Evolutionary conservation across 2,329 filamentous ascomycete species (phyloP), one percentile per base, ranked within the genome.

Genomic region (Aspergillus pseudoglaucus): DNA sequence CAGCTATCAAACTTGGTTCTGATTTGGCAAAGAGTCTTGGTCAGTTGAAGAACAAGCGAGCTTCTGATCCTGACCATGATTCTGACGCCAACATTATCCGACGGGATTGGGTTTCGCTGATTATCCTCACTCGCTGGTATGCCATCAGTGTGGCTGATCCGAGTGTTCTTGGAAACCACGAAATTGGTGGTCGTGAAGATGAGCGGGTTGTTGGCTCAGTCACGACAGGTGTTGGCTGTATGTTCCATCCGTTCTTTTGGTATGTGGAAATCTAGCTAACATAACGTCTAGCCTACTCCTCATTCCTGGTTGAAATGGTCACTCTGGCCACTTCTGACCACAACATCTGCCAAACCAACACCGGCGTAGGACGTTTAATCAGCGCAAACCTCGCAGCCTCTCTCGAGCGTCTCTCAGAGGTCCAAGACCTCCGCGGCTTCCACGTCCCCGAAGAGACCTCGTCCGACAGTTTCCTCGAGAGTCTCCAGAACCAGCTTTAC

Each of bases 91-190:
- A 70, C 35, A 55, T 73, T 30, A 64, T 62, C 18, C 60, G 70
- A 20, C 67, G 69, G 18, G 65, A 60, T 47, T 73, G 68, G 66
- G 66, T 69, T 4, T 65, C 66, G 2, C 52, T 71, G 46, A 60
- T 61, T 32, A 67, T 72, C 32, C 48, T 72, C 38, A 59, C 63
- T 6, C 69, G 70, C 35, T 72, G 68, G 69, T 68, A 72, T 51
- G 61, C 66, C 17, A 61, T 71, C 27, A 69, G 68, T 54, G 65
- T 69, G 12, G 68, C 67, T 37, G 67, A 70, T 40, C 59, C 59
- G 17, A 70, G 66, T 48, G 56, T 69, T 30, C 59, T 72, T 37
- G 63, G 61, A 32, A 62, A 55, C 9, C 58, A 68, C 30, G 68
- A 71, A 46, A 65, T 70, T 44, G 65, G 63, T 42, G 64, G 64